A percentile compares a stretch with the other conserved stretches of the same genome.
These are phyloP conservation scores for bread wheat (Triticum aestivum) DNA, from an alignment of 176 grass and related monocot genomes.

Conservation along the genomic window DNA sequence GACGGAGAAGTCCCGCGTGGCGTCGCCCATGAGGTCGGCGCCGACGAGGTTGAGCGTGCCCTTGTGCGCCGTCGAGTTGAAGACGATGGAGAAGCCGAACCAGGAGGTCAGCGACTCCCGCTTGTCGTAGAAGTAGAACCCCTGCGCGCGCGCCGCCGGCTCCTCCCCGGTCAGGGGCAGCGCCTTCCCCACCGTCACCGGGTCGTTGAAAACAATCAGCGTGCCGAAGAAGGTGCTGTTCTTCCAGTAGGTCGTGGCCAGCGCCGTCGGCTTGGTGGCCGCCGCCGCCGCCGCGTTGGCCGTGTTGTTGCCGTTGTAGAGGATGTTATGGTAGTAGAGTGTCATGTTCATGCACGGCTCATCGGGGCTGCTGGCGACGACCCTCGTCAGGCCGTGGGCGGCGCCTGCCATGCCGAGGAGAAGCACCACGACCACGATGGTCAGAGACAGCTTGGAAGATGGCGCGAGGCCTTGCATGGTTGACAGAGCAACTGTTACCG, in stretches of 20 bases:
- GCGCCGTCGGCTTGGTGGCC: slow-evolving; percentile 7
- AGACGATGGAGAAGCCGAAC: slow-evolving; percentile 33
- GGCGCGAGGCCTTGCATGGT: not conserved
- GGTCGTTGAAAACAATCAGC: slow-evolving; percentile 37
- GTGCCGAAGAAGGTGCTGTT: slow-evolving; percentile 31
- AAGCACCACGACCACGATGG: not conserved
- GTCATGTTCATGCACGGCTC: slow-evolving; percentile 8
- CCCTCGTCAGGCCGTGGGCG: not conserved
- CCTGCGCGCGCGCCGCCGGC: slow-evolving; percentile 30
- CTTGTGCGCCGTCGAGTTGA: slow-evolving; percentile 37
- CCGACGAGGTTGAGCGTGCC: slow-evolving; percentile 46
- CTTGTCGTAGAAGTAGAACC: slow-evolving; percentile 39
- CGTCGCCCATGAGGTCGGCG: not conserved
- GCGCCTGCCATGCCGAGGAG: not conserved
- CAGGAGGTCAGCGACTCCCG: slow-evolving; percentile 15
- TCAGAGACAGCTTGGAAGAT: not conserved
- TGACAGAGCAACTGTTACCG: not conserved
- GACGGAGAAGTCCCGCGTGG: slow-evolving; percentile 39
- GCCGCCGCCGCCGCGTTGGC: slow-evolving; percentile 25
- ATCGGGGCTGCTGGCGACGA: not conserved
- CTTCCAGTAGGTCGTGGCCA: not conserved
- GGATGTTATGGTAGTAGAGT: slow-evolving; percentile 38
- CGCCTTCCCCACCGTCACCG: not conserved
- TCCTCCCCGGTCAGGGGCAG: not conserved
- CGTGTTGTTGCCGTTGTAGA: slow-evolving; percentile 29